Evolutionary conservation across 495 filamentous ascomycete species (phyloP).

Genomic region (Hyaloscypha variabilis): DNA sequence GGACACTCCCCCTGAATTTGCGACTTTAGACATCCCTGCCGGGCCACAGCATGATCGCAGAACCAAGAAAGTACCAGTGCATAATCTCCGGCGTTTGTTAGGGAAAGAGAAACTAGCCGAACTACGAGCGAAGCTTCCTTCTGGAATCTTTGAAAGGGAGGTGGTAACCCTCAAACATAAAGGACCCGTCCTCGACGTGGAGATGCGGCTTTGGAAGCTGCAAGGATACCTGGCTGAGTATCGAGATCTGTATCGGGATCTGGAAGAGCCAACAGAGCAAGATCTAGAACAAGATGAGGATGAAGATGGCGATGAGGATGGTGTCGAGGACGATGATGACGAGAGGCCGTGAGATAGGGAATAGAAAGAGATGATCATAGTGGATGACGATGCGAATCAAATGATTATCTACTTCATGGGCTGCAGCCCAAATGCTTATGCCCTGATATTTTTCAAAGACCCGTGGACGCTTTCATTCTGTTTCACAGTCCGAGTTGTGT

Average conservation of each 20-base stretch:
- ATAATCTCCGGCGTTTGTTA: slow-evolving; percentile 28
- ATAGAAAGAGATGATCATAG: too few relatives aligned
- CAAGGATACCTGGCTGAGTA: slow-evolving; percentile 55
- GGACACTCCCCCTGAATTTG: slow-evolving; percentile 21
- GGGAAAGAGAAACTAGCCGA: slow-evolving; percentile 23
- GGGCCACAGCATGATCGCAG: not conserved
- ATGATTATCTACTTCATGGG: too few relatives aligned
- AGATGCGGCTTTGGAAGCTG: slow-evolving; percentile 68
- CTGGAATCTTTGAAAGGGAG: slow-evolving; percentile 44
- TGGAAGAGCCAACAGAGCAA: not conserved
- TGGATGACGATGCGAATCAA: too few relatives aligned
- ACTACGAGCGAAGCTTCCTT: slow-evolving; percentile 23
- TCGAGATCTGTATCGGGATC: slow-evolving; percentile 6
- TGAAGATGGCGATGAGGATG: not conserved
- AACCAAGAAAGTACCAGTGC: slow-evolving; percentile 21
- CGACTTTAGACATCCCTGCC: slow-evolving; percentile 19
- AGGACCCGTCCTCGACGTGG: slow-evolving; percentile 50
- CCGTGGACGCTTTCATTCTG: too few relatives aligned
- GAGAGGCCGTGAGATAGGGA: not conserved
- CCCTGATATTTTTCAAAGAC: too few relatives aligned
- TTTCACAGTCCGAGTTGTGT: too few relatives aligned
- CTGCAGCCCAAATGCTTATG: too few relatives aligned
- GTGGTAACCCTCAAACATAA: slow-evolving; percentile 43
- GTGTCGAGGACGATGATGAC: not conserved
- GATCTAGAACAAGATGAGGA: not conserved